Base-by-base conservation (phyloP, 768 basidiomycete genomes). In the Kwoniella bestiolae region DNA sequence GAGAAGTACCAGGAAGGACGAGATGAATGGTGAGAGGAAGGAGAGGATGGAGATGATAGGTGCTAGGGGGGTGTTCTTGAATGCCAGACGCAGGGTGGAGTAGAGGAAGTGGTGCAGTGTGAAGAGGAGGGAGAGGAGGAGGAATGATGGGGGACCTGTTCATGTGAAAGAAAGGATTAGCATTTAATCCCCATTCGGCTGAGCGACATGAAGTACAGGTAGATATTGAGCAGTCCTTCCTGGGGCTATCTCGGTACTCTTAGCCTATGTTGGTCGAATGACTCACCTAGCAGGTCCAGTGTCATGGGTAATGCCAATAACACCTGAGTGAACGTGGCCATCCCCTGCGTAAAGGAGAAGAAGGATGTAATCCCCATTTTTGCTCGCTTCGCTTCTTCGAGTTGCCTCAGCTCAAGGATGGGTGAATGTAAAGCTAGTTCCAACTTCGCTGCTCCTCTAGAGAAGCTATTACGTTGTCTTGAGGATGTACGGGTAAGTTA, bases 91-190 rank as follows among this genome's bases (percentile, higher is more conserved):
- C 44, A 81, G 67, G 11, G 81, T 82, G 5, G 79, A 79, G 62
- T 79, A 77, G 23, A 69, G 32, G 62, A 78, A 76, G 57, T 82
- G 79, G 64, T 80, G 75, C 16, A 75, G 46, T 16, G 74, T 74
- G 52, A 82, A 73, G 14, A 82, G 66, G 0, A 82, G 76, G 3
- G 81, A 82, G 3, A 80, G 76, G 5, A 82, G 69, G 31, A 82
- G 77, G 71, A 82, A 82, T 3, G 78, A 79, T 7, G 77, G 77
- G 21, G 79, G 75, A 11, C 81, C 76, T 75, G 58, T n/a, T 25
- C 26, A 31, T 25, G 23, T n/a, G n/a, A n/a, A n/a, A n/a, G n/a
- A n/a, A n/a, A n/a, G n/a, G n/a, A n/a, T n/a, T 11, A 35, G 35
- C 57, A n/a, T 1, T 16, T 44, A n/a, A n/a, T n/a, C n/a, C n/a